Evolutionary conservation across 495 filamentous ascomycete genomes (phyloP).

Genomic region (Monascus purpureus): DNA sequence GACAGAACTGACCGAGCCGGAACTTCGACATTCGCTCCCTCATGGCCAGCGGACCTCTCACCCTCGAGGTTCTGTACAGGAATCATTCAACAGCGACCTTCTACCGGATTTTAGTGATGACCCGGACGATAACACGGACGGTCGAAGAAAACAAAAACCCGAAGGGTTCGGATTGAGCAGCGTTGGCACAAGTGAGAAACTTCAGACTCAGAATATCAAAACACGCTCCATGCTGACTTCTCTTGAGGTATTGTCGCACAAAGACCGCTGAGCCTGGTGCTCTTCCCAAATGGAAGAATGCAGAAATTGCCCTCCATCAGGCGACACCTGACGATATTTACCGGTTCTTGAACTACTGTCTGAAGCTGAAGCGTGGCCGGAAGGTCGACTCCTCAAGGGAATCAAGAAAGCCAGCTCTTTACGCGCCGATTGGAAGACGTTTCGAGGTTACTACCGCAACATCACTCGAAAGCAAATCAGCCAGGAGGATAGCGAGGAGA

Average conservation of each 20-base stretch:
- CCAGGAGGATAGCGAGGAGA: conserved; percentile 11
- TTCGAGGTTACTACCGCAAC: conserved; percentile 11
- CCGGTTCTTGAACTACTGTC: conserved; percentile 10
- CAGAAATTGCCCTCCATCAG: conserved; percentile 4
- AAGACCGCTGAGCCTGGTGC: conserved; percentile 4
- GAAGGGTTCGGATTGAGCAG: conserved; percentile 7
- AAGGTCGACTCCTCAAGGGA: conserved; percentile 6
- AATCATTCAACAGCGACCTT: too few species aligned
- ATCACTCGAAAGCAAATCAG: conserved; percentile 8
- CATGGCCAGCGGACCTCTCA: too few species aligned
- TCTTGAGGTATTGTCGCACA: conserved; percentile 3
- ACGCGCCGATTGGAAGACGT: conserved; percentile 9
- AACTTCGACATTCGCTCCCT: too few species aligned
- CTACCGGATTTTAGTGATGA: too few species aligned
- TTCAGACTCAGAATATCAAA: conserved; percentile 1
- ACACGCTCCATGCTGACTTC: conserved; percentile 1
- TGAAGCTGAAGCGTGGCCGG: conserved; percentile 6
- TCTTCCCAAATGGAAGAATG: conserved; percentile 5
- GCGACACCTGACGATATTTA: conserved; percentile 6
- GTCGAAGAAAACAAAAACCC: conserved; percentile 7
- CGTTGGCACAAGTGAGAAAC: conserved; percentile 10
- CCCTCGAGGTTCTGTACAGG: too few species aligned
- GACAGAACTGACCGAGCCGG: too few species aligned
- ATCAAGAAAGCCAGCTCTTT: conserved; percentile 8
- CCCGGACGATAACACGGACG: too few species aligned